phyloP scores from a whole-genome alignment of 2,329 filamentous ascomycete genomes.

The Colletotrichum orbiculare region DNA sequence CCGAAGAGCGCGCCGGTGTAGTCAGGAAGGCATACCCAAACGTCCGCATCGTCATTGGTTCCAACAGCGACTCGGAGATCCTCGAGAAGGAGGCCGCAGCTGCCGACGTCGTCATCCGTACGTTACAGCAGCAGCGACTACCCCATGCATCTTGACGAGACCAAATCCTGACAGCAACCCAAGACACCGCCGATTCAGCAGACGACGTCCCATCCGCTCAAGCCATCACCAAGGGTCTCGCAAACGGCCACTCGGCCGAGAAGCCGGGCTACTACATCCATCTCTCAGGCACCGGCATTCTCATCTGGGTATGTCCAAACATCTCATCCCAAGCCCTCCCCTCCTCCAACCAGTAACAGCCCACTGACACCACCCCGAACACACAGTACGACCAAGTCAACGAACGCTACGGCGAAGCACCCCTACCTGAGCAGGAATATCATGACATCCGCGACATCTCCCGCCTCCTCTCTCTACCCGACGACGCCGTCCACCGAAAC shows the following conservation, averaged over 20 bases:
- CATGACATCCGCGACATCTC: slow-evolving; percentile 69
- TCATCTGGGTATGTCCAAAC: slow-evolving; percentile 49
- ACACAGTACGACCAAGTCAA: slow-evolving; percentile 52
- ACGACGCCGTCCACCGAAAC: slow-evolving; percentile 69
- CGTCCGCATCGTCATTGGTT: slow-evolving; percentile 59
- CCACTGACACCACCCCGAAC: too few species aligned
- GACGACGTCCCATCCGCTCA: slow-evolving; percentile 55
- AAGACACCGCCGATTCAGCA: slow-evolving; percentile 61
- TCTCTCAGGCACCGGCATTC: slow-evolving; percentile 60
- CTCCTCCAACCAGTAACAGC: not conserved
- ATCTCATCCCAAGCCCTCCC: too few species aligned
- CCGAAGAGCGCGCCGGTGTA: slow-evolving; percentile 54
- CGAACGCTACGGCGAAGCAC: slow-evolving; percentile 56
- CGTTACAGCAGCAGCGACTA: slow-evolving; percentile 38
- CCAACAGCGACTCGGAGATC: slow-evolving; percentile 55
- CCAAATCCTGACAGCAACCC: not conserved
- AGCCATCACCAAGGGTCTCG: slow-evolving; percentile 59
- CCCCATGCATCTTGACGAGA: too few species aligned
- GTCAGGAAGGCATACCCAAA: slow-evolving; percentile 58
- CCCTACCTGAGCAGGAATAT: slow-evolving; percentile 59
- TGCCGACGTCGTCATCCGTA: slow-evolving; percentile 63
- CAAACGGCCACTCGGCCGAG: slow-evolving; percentile 53
- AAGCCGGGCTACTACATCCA: slow-evolving; percentile 63
- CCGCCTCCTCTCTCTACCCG: slow-evolving; percentile 66
- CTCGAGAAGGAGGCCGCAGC: slow-evolving; percentile 63